These are phyloP conservation scores for Suaeda aralocaspica DNA, from an alignment of 148 eudicot genomes.

Conservation along the genomic window DNA sequence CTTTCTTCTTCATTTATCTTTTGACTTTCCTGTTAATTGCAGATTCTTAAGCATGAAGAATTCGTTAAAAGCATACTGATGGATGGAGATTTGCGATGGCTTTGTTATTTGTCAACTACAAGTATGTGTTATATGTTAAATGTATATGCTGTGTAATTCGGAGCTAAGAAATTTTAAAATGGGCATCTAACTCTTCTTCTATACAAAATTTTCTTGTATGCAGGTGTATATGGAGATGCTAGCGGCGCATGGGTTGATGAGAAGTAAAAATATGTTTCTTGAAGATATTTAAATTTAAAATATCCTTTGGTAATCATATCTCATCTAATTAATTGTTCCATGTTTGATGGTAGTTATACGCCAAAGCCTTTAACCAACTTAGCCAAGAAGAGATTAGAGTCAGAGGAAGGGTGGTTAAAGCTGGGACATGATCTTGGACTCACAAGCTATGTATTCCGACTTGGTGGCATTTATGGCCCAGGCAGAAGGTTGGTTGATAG, in stretches of 20 bases:
- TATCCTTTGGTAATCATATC: background rate
- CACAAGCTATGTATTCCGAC: conserved; percentile 62
- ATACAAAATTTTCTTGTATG: background rate
- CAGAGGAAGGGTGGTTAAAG: conserved; percentile 75
- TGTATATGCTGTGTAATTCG: background rate
- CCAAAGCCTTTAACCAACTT: conserved; percentile 43
- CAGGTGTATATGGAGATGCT: conserved; percentile 85
- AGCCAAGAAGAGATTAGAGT: conserved; percentile 58
- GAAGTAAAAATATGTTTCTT: conserved; percentile 56
- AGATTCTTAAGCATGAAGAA: conserved; percentile 66
- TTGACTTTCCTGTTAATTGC: conserved; percentile 19
- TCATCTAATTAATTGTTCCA: conserved; percentile 5
- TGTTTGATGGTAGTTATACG: conserved; percentile 37
- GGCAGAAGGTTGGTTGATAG: conserved; percentile 66
- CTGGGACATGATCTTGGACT: conserved; percentile 63
- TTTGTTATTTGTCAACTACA: conserved; percentile 76
- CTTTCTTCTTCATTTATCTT: background rate
- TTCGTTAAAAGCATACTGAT: conserved; percentile 38
- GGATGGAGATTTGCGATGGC: conserved; percentile 64
- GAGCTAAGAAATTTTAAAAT: background rate
- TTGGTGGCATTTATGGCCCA: conserved; percentile 93
- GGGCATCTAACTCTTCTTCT: background rate
- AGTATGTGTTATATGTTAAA: conserved; percentile 37
- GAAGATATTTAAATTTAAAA: background rate
- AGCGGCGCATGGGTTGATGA: conserved; percentile 89